Conservation (phyloP, 768 basidiomycete genomes). For the Mycena alexandri region DNA sequence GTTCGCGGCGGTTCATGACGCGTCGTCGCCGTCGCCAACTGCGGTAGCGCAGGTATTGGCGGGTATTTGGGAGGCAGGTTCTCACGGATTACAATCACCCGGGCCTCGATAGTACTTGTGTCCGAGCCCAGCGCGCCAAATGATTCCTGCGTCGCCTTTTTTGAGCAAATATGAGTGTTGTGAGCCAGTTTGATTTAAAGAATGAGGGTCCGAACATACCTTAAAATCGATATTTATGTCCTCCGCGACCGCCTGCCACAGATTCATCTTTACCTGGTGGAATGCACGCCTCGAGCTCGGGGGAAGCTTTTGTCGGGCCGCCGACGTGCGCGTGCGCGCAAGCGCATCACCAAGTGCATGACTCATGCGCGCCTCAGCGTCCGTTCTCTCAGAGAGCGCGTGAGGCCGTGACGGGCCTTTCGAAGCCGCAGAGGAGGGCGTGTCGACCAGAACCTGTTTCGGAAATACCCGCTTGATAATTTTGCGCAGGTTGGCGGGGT, state of each 20-base stretch:
- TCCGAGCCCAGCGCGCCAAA: conserved; percentile 23
- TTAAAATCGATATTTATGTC: conserved; percentile 34
- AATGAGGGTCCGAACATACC: conserved; percentile 22
- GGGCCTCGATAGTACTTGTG: conserved; percentile 33
- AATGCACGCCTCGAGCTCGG: background rate
- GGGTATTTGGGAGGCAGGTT: conserved; percentile 47
- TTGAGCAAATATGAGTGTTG: background rate
- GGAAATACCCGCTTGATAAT: conserved; percentile 48
- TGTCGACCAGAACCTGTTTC: background rate
- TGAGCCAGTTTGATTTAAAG: no score
- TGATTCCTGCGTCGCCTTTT: conserved; percentile 40
- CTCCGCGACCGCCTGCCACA: conserved; percentile 37
- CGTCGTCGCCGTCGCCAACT: conserved; percentile 37
- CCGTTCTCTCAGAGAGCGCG: conserved; percentile 38
- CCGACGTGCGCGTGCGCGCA: conserved; percentile 22
- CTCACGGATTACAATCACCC: conserved; percentile 46
- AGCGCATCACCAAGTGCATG: conserved; percentile 44
- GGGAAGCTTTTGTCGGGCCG: background rate
- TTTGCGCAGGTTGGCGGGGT: conserved; percentile 53
- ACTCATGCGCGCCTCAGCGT: conserved; percentile 42
- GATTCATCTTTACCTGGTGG: conserved; percentile 22
- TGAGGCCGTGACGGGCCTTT: background rate
- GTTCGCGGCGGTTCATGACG: conserved; percentile 4
- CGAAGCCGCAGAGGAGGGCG: no score
- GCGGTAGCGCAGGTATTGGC: conserved; percentile 32